Base-by-base conservation (phyloP, 495 filamentous ascomycete genomes). In the Cudoniella acicularis region DNA sequence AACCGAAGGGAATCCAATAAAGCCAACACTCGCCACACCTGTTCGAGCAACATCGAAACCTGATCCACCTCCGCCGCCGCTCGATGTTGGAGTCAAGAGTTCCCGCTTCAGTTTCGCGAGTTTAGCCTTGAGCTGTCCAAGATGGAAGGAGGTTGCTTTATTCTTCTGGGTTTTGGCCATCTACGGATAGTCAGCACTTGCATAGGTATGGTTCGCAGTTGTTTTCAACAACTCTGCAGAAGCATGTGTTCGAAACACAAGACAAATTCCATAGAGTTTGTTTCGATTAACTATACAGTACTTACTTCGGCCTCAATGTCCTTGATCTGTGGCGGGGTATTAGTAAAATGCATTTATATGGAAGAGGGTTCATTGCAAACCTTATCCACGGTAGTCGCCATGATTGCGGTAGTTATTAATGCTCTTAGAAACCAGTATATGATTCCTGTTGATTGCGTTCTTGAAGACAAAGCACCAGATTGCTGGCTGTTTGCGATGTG, bases 11-110 rank as follows among this genome's bases (percentile, higher is more conserved):
- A 98, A 98, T 54, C 87, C 90, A 61, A 79, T 78, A 58, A 91
- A 91, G 63, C 87, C 91, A 77, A 97, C 83, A 79, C 89, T 93
- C 57, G 94, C 94, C 60, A 98, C 94, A 82, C 94, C 94, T 49
- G 94, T 98, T 74, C 94, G 86, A 45, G 95, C 95, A 64, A 98
- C 94, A 77, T 98, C 94, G 79, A 98, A 98, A 54, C 94, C 94
- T 67, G 87, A 89, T 81, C 91, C 88, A 67, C 87, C 85, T 60
- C 83, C 93, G 48, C 88, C 92, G 49, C 93, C 91, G 57, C 89
- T 82, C 27, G 84, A 81, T 49, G 84, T 78, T 3, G 94, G 94
- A 47, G 92, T 96, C 64, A 98, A 80, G 41, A 98, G 86, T 73
- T 98, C 94, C 73, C 90, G 83, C 78, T 96, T 96, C 67, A 98